Base-by-base conservation (phyloP, 495 filamentous ascomycete genomes). In the Aspergillus olivimuriae region DNA sequence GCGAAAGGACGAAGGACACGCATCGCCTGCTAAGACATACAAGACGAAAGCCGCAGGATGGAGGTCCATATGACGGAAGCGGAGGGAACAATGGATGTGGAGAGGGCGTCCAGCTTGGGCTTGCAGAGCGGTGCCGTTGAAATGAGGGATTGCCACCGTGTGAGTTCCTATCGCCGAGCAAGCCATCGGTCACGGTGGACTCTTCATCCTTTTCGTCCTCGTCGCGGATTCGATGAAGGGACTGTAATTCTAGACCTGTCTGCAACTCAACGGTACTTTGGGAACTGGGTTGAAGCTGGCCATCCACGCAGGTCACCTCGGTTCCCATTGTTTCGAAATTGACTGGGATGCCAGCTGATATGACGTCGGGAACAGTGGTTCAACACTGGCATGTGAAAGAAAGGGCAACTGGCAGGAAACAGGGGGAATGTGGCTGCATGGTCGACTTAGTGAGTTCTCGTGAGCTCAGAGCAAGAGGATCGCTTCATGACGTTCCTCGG, bases 31-130 rank as follows among this genome's bases (percentile, higher is more conserved):
- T 55, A 20, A 68, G 61, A 56, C 74, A 84, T 46, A 87, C 83
- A n/a, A 89, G 19, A 24, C 77, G 70, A 30, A 82, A 66, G 19
- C 83, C 43, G 2, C 73, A 17, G 2, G 84, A 80, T 0, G 89
- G 82, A 1, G 89, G 82, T 0, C 84, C 86, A 49, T 95, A 95
- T 2, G 87, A 65, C 0, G 90, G 90, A 11, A 97, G 61, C 7
- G 88, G 85, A 9, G 91, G 91, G 53, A 97, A 97, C 1, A 95
- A 63, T 6, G 90, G 89, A 55, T 94, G 82, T 7, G 44, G 16
- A 8, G 46, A 43, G 4, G 35, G 10, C 2, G 32, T 18, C 9
- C 37, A 48, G 36, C 24, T 37, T 6, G 41, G 11, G 10, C 18
- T 9, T 22, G 37, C 42, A 12, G 40, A 24, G 11, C 15, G 16